Conservation (phyloP, 768 basidiomycete species). For the Gloeopeniophorella convolvens region DNA sequence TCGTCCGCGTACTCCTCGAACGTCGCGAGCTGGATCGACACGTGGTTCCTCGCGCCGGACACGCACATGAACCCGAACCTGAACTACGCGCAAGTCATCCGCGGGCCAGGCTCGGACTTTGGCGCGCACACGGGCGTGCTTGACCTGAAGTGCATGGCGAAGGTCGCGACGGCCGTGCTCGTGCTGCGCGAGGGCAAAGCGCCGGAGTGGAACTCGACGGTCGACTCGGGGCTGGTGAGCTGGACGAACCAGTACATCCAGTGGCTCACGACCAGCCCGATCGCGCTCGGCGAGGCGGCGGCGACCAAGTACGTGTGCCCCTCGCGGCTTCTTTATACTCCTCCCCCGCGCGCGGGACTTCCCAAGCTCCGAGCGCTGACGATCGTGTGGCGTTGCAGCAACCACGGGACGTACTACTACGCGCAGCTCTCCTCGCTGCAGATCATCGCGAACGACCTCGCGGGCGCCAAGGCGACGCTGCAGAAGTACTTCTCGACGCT, state of each 20-base stretch:
- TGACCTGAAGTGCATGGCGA: conserved; percentile 27
- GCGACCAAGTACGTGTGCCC: conserved; percentile 25
- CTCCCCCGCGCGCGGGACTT: too few relatives aligned
- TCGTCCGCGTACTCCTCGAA: conserved; percentile 24
- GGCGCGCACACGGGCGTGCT: conserved; percentile 7
- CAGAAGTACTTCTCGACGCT: conserved; percentile 26
- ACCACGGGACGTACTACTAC: conserved; percentile 31
- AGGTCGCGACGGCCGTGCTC: conserved; percentile 27
- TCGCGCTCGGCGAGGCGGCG: conserved; percentile 20
- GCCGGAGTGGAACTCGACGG: conserved; percentile 25
- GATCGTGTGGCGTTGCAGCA: conserved; percentile 18
- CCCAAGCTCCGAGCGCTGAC: not conserved
- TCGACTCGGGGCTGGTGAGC: conserved; percentile 23
- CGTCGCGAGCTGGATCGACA: conserved; percentile 24
- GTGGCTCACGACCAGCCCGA: conserved; percentile 26
- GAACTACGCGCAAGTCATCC: conserved; percentile 17
- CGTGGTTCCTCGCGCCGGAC: conserved; percentile 28
- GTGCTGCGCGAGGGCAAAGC: conserved; percentile 23
- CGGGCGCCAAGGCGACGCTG: conserved; percentile 23
- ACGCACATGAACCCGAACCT: conserved; percentile 31
- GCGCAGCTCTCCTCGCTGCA: conserved; percentile 28
- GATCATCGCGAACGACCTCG: conserved; percentile 26
- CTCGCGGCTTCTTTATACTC: too few relatives aligned
- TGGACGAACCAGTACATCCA: conserved; percentile 27
- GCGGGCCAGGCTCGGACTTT: conserved; percentile 8